Conservation (phyloP, 768 basidiomycete species). For the Pulveroboletus sp. region DNA sequence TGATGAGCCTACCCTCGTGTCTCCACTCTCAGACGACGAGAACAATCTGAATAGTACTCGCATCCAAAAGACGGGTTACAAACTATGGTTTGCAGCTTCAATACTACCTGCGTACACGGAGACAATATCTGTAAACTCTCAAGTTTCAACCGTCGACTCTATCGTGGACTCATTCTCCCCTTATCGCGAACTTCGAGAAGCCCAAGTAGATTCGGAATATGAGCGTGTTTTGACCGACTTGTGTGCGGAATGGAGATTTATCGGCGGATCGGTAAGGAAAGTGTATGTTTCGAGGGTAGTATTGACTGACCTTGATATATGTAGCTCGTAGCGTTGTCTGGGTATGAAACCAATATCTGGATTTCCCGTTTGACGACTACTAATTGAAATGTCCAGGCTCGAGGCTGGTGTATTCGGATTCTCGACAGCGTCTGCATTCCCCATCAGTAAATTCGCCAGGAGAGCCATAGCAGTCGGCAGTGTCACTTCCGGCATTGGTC, state of each 20-base stretch:
- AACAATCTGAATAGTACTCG: neutral
- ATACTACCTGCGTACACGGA: constrained; percentile 46
- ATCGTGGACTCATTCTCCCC: constrained; percentile 51
- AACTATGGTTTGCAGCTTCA: constrained; percentile 35
- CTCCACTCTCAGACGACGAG: constrained; percentile 20
- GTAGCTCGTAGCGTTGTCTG: constrained; percentile 60
- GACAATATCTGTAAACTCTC: constrained; percentile 30
- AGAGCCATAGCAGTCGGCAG: constrained; percentile 56
- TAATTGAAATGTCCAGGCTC: constrained; percentile 26
- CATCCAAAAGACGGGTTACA: constrained; percentile 1
- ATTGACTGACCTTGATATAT: neutral
- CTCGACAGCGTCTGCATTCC: constrained; percentile 49
- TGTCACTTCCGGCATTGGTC: constrained; percentile 61
- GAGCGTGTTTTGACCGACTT: constrained; percentile 48
- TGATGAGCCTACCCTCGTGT: constrained; percentile 13
- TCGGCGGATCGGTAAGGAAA: constrained; percentile 54
- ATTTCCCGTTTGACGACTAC: neutral
- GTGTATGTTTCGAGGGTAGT: neutral
- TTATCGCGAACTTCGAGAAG: constrained; percentile 51
- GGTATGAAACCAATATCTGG: constrained; percentile 34
- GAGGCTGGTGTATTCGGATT: constrained; percentile 66
- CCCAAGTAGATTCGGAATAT: constrained; percentile 41
- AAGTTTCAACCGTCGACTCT: constrained; percentile 31
- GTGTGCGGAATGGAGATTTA: constrained; percentile 62
- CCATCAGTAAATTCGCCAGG: constrained; percentile 44